phyloP scores from a whole-genome alignment of 164 flowering plant species.

The Chloranthus sessilifolius region DNA sequence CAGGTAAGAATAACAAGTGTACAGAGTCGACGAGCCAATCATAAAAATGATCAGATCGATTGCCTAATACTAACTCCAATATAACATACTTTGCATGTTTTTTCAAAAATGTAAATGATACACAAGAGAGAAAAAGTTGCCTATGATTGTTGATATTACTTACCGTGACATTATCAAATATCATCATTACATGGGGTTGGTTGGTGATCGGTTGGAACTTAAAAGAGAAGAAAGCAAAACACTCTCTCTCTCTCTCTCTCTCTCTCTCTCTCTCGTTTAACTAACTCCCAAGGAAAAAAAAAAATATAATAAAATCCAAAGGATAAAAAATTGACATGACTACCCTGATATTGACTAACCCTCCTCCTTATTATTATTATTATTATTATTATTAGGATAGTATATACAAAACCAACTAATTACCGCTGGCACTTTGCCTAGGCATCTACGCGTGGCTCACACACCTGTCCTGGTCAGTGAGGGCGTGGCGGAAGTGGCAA shows the following conservation, averaged over 20 bases:
- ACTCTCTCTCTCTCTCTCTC: background rate
- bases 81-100: no score
- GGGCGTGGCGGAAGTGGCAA: conserved; percentile 89
- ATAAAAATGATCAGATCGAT: no score
- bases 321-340: background rate
- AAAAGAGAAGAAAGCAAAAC: background rate
- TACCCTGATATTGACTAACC: no score
- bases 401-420: background rate
- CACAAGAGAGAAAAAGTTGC: background rate
- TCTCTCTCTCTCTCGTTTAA: background rate
- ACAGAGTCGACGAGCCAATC: no score
- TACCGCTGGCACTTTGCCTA: background rate
- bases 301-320: background rate
- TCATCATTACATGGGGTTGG: conserved; percentile 11
- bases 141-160: no score
- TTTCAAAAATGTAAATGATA: no score
- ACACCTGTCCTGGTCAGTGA: conserved; percentile 61
- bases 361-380: background rate
- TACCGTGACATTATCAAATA: conserved; percentile 12
- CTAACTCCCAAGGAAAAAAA: background rate
- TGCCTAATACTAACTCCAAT: no score
- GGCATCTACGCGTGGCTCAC: conserved; percentile 11
- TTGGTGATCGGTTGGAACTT: background rate
- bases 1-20: no score
- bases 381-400: background rate